Conservation (phyloP, 805 yeast species). For the Starmera pachycereana region DNA sequence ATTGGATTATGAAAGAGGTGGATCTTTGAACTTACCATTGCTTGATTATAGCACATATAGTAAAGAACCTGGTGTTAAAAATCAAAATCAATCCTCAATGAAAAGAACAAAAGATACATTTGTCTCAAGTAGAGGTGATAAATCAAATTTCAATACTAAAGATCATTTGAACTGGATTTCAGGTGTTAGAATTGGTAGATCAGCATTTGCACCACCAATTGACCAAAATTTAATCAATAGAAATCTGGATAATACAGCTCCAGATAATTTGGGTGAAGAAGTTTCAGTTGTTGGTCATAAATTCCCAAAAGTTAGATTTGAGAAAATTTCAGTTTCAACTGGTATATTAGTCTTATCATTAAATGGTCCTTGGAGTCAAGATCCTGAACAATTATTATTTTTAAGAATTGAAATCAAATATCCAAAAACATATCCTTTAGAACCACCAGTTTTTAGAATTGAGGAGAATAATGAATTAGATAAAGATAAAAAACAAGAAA, state of each 20-base stretch:
- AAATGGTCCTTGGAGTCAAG: constrained; percentile 63
- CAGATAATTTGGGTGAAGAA: constrained; percentile 81
- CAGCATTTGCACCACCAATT: constrained; percentile 18
- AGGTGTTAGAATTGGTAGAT: constrained; percentile 59
- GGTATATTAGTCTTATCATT: constrained; percentile 72
- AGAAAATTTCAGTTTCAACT: constrained; percentile 77
- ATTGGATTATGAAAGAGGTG: constrained; percentile 31
- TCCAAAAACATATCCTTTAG: constrained; percentile 63
- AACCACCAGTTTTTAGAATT: constrained; percentile 49
- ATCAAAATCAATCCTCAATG: constrained; percentile 22
- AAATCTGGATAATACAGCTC: constrained; percentile 23
- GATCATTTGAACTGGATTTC: constrained; percentile 87
- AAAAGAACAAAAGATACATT: constrained; percentile 28
- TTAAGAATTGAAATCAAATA: constrained; percentile 60
- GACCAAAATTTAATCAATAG: constrained; percentile 23
- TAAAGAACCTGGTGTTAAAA: constrained; percentile 32
- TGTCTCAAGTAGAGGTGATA: constrained; percentile 28
- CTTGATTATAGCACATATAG: constrained; percentile 39
- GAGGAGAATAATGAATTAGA: constrained; percentile 73
- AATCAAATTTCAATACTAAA: constrained; percentile 25
- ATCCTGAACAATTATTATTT: constrained; percentile 39
- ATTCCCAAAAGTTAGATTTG: constrained; percentile 80
- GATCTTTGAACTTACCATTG: constrained; percentile 25
- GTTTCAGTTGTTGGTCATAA: constrained; percentile 81
- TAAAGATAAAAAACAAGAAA: constrained; percentile 35